phyloP scores from a whole-genome alignment of 768 basidiomycete species.

The Trametes punicea region DNA sequence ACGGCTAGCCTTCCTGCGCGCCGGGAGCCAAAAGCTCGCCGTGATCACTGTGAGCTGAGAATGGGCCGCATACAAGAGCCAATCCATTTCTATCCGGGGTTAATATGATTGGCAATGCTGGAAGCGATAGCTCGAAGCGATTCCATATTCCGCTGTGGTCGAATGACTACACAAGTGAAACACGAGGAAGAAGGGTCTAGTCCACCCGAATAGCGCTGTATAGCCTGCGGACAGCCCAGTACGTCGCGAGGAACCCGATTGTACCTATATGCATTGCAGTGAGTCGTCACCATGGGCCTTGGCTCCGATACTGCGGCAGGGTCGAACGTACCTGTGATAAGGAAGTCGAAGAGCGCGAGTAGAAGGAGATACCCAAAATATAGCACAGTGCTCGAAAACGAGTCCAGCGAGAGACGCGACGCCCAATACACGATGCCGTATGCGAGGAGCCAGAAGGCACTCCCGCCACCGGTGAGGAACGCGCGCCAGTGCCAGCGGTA shows the following conservation, averaged over 20 bases:
- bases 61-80: too few species aligned
- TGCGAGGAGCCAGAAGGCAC: constrained; percentile 84
- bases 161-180: too few species aligned
- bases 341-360: constrained; percentile 79
- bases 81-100: too few species aligned
- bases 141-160: too few species aligned
- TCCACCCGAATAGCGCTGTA: constrained; percentile 84
- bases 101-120: too few species aligned
- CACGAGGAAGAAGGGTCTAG: too few species aligned
- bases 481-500: constrained; percentile 99
- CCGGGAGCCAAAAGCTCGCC: constrained; percentile 70
- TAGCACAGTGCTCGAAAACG: constrained; percentile 73
- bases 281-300: background rate
- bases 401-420: constrained; percentile 81
- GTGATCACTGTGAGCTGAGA: constrained; percentile 42
- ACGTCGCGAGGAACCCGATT: constrained; percentile 87
- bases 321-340: constrained; percentile 69
- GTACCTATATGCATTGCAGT: constrained; percentile 49
- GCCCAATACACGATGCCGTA: constrained; percentile 91
- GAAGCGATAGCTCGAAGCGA: too few species aligned
- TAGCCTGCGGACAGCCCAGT: constrained; percentile 83
- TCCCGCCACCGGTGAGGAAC: constrained; percentile 89
- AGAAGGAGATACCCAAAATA: constrained; percentile 91
- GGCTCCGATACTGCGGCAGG: background rate
- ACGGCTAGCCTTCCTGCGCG: constrained; percentile 61